These are phyloP conservation scores for Penicillium paradoxum DNA, from an alignment of 495 filamentous ascomycete species.

Conservation along the genomic window DNA sequence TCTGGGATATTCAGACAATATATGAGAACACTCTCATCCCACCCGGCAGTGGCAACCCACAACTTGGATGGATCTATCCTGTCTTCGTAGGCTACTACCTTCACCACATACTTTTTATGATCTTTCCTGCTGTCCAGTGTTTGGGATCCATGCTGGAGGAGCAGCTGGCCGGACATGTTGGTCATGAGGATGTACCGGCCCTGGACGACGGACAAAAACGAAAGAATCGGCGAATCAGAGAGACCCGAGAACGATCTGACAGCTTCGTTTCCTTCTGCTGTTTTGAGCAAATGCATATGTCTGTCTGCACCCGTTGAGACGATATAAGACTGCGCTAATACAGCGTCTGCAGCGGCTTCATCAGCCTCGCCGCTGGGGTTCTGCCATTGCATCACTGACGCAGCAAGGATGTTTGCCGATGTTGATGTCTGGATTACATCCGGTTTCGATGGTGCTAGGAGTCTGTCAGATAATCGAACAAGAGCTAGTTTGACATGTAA, in stretches of 20 bases:
- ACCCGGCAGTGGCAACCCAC: conserved; percentile 60
- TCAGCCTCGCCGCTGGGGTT: conserved; percentile 9
- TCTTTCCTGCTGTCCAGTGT: conserved; percentile 48
- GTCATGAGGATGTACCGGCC: conserved; percentile 42
- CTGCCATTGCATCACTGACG: conserved; percentile 42
- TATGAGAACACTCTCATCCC: conserved; percentile 56
- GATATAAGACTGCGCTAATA: conserved; percentile 24
- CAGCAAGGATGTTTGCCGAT: conserved; percentile 51
- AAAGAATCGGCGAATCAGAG: conserved; percentile 59
- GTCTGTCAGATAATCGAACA: conserved; percentile 5
- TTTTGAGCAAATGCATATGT: conserved; percentile 43
- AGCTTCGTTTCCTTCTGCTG: conserved; percentile 18
- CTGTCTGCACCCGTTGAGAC: conserved; percentile 51
- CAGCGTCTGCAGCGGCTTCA: neutral
- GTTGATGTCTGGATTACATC: conserved; percentile 38
- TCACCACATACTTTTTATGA: conserved; percentile 61
- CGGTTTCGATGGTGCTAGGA: conserved; percentile 46
- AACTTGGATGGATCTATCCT: conserved; percentile 3
- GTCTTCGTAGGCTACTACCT: conserved; percentile 41
- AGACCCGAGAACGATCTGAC: conserved; percentile 33
- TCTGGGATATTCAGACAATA: conserved; percentile 35
- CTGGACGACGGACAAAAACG: conserved; percentile 31
- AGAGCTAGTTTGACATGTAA: neutral
- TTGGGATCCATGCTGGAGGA: conserved; percentile 36
- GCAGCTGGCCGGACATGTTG: conserved; percentile 61